Evolutionary conservation across 768 basidiomycete genomes (phyloP).

Genomic region (Naganishia kalamii): DNA sequence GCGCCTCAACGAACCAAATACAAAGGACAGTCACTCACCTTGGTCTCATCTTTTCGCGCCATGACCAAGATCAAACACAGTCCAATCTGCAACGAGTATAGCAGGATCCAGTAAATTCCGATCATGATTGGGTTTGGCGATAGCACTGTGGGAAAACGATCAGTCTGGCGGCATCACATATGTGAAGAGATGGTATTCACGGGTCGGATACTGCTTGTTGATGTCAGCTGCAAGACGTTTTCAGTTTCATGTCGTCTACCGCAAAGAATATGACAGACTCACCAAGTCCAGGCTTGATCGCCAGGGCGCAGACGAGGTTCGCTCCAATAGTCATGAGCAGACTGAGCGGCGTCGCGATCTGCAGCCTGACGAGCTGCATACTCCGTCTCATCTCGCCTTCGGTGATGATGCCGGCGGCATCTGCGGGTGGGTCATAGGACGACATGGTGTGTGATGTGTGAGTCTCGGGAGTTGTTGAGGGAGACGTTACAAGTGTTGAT

Average conservation of each 20-base stretch:
- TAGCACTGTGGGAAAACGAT: constrained; percentile 48
- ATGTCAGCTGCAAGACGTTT: no score
- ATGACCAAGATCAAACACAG: constrained; percentile 74
- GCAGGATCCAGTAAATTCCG: constrained; percentile 45
- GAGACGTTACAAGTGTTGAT: no score
- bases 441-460: constrained; percentile 31
- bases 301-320: constrained; percentile 61
- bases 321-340: constrained; percentile 72
- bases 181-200: not conserved
- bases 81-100: constrained; percentile 53
- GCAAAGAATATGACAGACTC: not conserved
- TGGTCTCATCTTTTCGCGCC: constrained; percentile 69
- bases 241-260: no score
- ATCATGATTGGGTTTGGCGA: constrained; percentile 55
- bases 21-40: constrained; percentile 50
- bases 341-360: constrained; percentile 79
- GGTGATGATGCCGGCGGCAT: constrained; percentile 40
- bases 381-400: constrained; percentile 39
- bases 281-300: constrained; percentile 63
- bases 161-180: not conserved
- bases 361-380: constrained; percentile 56
- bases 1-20: not conserved
- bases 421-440: constrained; percentile 38
- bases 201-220: constrained; percentile 39
- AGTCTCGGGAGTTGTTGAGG: no score